Evolutionary conservation across 257 asterid species (phyloP), one percentile per base, ranked within the genome.

Genomic region (Petrea volubilis): DNA sequence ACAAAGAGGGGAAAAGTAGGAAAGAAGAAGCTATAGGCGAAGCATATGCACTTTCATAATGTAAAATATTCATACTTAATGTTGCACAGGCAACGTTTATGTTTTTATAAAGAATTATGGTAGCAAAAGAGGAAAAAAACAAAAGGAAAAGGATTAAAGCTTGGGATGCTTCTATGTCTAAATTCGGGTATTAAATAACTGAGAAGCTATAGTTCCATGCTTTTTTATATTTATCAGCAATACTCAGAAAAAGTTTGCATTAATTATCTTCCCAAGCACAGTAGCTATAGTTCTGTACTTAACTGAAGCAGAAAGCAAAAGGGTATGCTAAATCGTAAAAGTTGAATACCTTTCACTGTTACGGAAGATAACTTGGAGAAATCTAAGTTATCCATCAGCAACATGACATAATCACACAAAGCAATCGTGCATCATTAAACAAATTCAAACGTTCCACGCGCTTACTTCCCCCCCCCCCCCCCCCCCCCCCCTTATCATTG

Each of bases 261-360:
- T 20, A 69, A 36, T 34, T 18, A 55, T 57, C 33, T 40, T 68
- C 25, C 23, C 52, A 56, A 49, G 52, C 49, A 64, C 56, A 68
- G 61, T 33, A 44, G 41, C 67, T 33, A 29, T 61, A 81, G 76
- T 78, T 81, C 86, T 57, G 78, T 78, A 58, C 81, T 81, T 81
- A 71, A 77, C 72, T 40, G 74, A 61, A 71, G 79, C 72, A 66
- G n/a, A 74, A 81, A 78, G 83, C 74, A 74, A 71, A 74, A 69
- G 71, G 57, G 67, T 2, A n/a, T 17, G 18, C 25, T 21, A 23
- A 40, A 70, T 49, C n/a, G 68, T 64, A 53, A 65, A 79, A 66
- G 57, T 61, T 49, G 33, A 31, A 21, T 51, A 59, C 4, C 77
- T 79, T 74, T 78, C 60, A 49, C 68, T 76, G 27, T 70, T 61